Conservation (phyloP, 768 basidiomycete genomes). For the Gymnopilus junonius region DNA sequence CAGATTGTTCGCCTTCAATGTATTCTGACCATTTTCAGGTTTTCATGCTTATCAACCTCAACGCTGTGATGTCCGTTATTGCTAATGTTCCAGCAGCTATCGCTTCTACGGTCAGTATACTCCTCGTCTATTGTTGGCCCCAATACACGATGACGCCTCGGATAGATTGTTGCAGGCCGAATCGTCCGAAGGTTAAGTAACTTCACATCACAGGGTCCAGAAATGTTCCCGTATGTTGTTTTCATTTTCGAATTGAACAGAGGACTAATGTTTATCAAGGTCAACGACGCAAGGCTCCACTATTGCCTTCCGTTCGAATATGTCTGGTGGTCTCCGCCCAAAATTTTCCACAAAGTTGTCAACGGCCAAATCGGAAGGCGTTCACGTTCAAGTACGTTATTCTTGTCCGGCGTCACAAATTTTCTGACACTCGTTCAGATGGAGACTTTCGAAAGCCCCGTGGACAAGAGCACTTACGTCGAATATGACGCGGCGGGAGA, state of each 20-base stretch:
- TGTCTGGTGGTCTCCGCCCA: conserved; percentile 32
- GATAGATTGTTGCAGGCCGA: conserved; percentile 64
- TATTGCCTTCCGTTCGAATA: conserved; percentile 59
- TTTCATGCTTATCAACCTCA: conserved; percentile 72
- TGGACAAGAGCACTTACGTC: conserved; percentile 42
- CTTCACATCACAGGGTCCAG: conserved; percentile 52
- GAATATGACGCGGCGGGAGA: conserved; percentile 66
- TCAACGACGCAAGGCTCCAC: conserved; percentile 55
- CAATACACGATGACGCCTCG: background rate
- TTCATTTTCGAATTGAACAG: background rate
- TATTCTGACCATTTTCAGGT: conserved; percentile 29
- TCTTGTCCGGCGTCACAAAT: background rate
- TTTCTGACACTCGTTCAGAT: conserved; percentile 45
- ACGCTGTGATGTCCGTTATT: conserved; percentile 75
- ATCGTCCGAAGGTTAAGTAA: conserved; percentile 70
- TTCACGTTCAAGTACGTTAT: conserved; percentile 61
- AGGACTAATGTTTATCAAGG: conserved; percentile 18
- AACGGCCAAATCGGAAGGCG: conserved; percentile 47
- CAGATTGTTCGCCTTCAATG: background rate
- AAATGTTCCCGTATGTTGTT: conserved; percentile 56
- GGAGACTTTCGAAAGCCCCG: conserved; percentile 61
- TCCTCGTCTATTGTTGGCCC: background rate
- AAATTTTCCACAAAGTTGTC: conserved; percentile 34
- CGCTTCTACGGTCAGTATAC: conserved; percentile 58
- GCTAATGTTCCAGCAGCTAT: conserved; percentile 76